Evolutionary conservation across 805 yeast genomes (phyloP).

Genomic region (Torulaspora quercuum): DNA sequence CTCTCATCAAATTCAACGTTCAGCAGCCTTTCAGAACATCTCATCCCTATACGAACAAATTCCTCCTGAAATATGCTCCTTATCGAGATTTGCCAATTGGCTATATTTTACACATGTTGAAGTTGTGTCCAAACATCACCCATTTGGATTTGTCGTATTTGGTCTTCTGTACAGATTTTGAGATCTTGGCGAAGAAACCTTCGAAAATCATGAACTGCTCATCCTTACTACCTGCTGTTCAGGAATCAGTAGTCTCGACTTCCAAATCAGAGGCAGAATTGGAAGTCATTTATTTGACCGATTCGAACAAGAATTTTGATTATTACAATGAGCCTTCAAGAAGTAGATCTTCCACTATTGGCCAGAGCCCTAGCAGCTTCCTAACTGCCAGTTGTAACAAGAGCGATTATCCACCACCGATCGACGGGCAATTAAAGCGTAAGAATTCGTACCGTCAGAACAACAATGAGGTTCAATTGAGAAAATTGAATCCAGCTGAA

Average conservation of each 20-base stretch:
- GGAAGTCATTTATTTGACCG: slow-evolving; percentile 30
- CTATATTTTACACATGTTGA: slow-evolving; percentile 61
- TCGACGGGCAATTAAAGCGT: slow-evolving; percentile 23
- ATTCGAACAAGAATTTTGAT: slow-evolving; percentile 29
- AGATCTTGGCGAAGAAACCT: slow-evolving; percentile 25
- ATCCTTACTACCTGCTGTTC: slow-evolving; percentile 22
- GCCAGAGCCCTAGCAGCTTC: slow-evolving; percentile 10
- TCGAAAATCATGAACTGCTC: slow-evolving; percentile 16
- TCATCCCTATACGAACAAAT: slow-evolving; percentile 63
- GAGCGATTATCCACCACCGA: slow-evolving; percentile 27
- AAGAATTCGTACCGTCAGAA: slow-evolving; percentile 11
- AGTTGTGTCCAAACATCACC: slow-evolving; percentile 60
- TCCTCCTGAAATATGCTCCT: slow-evolving; percentile 57
- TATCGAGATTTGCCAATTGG: slow-evolving; percentile 82
- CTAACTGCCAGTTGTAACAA: slow-evolving; percentile 10
- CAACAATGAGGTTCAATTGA: slow-evolving; percentile 13
- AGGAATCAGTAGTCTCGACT: slow-evolving; percentile 16
- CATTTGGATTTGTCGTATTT: slow-evolving; percentile 57
- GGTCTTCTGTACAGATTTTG: slow-evolving; percentile 65
- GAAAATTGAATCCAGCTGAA: slow-evolving; percentile 22
- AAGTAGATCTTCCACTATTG: slow-evolving; percentile 6
- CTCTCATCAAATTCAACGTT: slow-evolving; percentile 7
- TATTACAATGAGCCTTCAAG: slow-evolving; percentile 14
- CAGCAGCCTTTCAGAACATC: slow-evolving; percentile 13
- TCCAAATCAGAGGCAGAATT: slow-evolving; percentile 18